phyloP scores from a whole-genome alignment of 2,329 filamentous ascomycete species.

The Aspergillus sp. region DNA sequence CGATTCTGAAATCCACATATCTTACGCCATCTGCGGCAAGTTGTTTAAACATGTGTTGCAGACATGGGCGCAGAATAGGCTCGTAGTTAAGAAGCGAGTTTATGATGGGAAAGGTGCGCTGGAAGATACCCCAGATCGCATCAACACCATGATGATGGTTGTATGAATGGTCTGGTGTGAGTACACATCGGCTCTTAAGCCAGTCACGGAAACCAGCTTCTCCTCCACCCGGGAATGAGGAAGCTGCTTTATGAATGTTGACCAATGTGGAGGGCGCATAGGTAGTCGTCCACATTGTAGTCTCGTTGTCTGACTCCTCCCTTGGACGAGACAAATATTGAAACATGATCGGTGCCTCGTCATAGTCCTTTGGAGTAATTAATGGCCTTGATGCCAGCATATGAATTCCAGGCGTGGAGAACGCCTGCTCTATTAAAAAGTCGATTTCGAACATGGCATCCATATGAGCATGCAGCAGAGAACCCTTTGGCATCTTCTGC shows the following conservation, averaged over 20 bases:
- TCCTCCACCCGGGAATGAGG: conserved; percentile 70
- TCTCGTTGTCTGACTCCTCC: conserved; percentile 37
- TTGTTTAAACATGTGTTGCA: conserved; percentile 65
- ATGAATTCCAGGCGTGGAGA: conserved; percentile 69
- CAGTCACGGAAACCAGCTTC: conserved; percentile 68
- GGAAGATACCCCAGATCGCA: conserved; percentile 80
- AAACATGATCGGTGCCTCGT: conserved; percentile 58
- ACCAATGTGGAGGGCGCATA: conserved; percentile 61
- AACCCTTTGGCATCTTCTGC: conserved; percentile 80
- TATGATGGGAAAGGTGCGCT: conserved; percentile 67
- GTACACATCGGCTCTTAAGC: conserved; percentile 68
- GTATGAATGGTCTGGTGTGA: conserved; percentile 67
- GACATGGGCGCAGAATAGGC: conserved; percentile 75
- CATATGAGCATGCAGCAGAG: conserved; percentile 67
- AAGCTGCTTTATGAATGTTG: conserved; percentile 58
- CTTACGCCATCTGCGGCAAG: conserved; percentile 76
- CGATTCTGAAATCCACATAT: conserved; percentile 78
- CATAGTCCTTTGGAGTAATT: conserved; percentile 47
- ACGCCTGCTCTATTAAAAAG: conserved; percentile 67
- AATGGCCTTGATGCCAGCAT: conserved; percentile 59
- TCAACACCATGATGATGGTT: conserved; percentile 79
- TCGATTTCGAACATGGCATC: conserved; percentile 89
- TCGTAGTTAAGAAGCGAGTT: conserved; percentile 80
- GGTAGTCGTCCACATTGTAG: conserved; percentile 60
- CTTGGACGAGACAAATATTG: conserved; percentile 49